Conservation (phyloP, 2,329 filamentous ascomycete genomes). For the Arthrobotrys megalospora region DNA sequence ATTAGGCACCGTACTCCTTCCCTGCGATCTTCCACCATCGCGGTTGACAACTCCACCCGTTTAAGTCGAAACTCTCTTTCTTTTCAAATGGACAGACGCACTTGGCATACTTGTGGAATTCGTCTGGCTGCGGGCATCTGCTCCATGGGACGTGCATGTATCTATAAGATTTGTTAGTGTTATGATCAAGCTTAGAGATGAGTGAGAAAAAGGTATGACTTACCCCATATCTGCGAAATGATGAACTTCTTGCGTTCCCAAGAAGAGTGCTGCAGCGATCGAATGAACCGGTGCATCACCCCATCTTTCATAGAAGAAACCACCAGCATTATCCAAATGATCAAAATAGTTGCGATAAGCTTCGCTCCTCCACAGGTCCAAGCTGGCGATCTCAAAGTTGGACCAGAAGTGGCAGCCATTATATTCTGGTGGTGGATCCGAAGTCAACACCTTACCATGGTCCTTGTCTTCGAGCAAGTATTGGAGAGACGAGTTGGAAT, state of each 20-base stretch:
- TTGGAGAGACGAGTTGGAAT: slow-evolving; percentile 62
- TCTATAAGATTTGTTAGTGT: slow-evolving; percentile 32
- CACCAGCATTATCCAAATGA: slow-evolving; percentile 63
- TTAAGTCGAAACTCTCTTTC: slow-evolving; percentile 64
- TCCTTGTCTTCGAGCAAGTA: slow-evolving; percentile 63
- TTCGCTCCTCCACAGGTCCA: slow-evolving; percentile 63
- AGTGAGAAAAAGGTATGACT: slow-evolving; percentile 9
- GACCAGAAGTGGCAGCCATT: slow-evolving; percentile 65
- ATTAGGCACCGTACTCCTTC: slow-evolving; percentile 61
- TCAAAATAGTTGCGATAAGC: slow-evolving; percentile 63
- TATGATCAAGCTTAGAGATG: slow-evolving; percentile 6
- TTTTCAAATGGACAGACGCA: slow-evolving; percentile 64
- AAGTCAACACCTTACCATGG: slow-evolving; percentile 47
- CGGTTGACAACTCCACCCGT: slow-evolving; percentile 63
- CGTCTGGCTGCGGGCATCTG: slow-evolving; percentile 63
- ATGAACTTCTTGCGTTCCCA: slow-evolving; percentile 62
- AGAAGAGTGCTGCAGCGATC: slow-evolving; percentile 63
- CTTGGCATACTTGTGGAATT: slow-evolving; percentile 62
- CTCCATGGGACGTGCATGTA: slow-evolving; percentile 61
- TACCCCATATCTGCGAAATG: slow-evolving; percentile 64
- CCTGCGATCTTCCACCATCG: slow-evolving; percentile 64
- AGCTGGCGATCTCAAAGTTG: slow-evolving; percentile 64
- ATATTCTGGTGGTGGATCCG: slow-evolving; percentile 60
- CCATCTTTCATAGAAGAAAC: slow-evolving; percentile 65
- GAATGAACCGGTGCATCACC: slow-evolving; percentile 65